These are phyloP conservation scores for Acidomyces sp. DNA, from an alignment of 495 filamentous ascomycete species.

Conservation along the genomic window DNA sequence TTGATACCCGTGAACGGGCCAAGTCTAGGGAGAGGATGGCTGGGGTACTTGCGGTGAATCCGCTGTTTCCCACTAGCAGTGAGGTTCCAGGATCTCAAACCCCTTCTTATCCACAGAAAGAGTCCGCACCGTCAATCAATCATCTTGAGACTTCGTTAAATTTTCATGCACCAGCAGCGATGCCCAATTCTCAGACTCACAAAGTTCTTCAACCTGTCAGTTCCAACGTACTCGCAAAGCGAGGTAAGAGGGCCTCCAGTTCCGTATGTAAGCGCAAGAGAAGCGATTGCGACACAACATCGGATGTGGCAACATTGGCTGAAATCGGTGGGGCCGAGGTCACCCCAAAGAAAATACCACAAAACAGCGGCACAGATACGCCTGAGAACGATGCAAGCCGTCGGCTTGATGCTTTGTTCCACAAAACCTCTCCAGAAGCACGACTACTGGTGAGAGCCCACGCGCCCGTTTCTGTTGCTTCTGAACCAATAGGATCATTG, in stretches of 20 bases:
- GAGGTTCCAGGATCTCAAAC: too few relatives aligned
- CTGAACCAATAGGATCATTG: constrained; percentile 1
- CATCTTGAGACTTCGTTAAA: too few relatives aligned
- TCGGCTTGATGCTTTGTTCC: constrained; percentile 11
- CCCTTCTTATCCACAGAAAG: too few relatives aligned
- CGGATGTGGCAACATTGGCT: constrained; percentile 6
- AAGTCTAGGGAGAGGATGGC: too few relatives aligned
- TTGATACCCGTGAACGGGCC: background rate
- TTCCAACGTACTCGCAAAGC: constrained; percentile 4
- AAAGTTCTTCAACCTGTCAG: constrained; percentile 3
- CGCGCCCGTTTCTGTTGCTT: background rate
- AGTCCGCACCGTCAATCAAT: too few relatives aligned
- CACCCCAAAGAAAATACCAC: too few relatives aligned
- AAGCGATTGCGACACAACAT: constrained; percentile 1
- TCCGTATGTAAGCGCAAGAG: background rate
- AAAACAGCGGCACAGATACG: too few relatives aligned
- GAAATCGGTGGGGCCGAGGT: too few relatives aligned
- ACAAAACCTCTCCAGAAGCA: constrained; percentile 8
- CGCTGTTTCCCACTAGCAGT: too few relatives aligned
- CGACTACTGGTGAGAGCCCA: background rate
- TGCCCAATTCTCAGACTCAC: too few relatives aligned
- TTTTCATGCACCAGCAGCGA: too few relatives aligned
- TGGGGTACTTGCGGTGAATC: too few relatives aligned
- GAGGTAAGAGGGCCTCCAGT: background rate
- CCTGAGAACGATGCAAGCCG: constrained; percentile 1